phyloP scores from a whole-genome alignment of 2,329 filamentous ascomycete genomes.

The Coniochaeta sp. region DNA sequence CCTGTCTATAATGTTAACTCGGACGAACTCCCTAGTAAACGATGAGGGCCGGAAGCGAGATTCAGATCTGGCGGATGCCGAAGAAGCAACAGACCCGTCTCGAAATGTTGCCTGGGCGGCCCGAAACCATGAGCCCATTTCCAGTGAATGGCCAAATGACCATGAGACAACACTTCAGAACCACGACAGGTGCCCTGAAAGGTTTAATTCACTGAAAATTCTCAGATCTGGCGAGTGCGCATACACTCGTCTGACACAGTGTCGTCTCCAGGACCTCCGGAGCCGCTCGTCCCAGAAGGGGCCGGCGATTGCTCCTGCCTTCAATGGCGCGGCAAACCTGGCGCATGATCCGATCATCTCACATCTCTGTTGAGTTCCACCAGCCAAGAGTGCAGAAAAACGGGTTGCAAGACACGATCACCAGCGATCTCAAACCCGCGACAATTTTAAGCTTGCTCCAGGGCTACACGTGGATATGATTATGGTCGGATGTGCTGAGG shows the following conservation, averaged over 20 bases:
- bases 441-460: not conserved
- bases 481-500: not conserved
- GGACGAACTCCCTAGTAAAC: not conserved
- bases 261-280: too few relatives aligned
- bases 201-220: too few relatives aligned
- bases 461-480: too few relatives aligned
- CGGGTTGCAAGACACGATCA: not conserved
- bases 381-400: not conserved
- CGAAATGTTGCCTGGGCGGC: not conserved
- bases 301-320: not conserved
- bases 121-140: too few relatives aligned
- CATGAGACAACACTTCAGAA: too few relatives aligned
- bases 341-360: not conserved
- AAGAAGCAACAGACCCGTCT: not conserved
- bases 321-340: not conserved
- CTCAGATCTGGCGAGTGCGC: not conserved
- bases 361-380: not conserved
- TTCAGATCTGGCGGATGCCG: not conserved
- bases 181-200: too few relatives aligned
- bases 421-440: not conserved
- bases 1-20: not conserved
- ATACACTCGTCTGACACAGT: too few relatives aligned
- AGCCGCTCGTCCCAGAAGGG: not conserved
- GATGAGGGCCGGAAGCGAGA: not conserved
- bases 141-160: too few relatives aligned